A percentile compares a stretch with the other conserved stretches of the same genome.
Evolutionary conservation across 192 early-diverging fungal species (phyloP).

Genomic region (Irineochytrium annulatum): DNA sequence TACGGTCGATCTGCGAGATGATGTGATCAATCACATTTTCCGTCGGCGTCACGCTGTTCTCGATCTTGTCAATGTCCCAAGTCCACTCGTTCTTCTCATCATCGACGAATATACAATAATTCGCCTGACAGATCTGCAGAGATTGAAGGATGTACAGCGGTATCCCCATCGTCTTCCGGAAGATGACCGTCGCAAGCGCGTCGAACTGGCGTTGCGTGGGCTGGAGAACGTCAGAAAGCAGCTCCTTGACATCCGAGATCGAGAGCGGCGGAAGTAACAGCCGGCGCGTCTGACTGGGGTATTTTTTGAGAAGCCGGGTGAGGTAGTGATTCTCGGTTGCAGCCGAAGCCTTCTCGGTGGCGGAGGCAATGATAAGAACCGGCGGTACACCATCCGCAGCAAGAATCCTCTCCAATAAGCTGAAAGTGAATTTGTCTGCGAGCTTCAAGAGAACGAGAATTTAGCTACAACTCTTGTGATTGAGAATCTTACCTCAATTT

Average conservation of each 20-base stretch:
- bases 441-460: too few relatives aligned
- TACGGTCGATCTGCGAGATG: constrained; percentile 26
- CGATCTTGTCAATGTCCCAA: constrained; percentile 42
- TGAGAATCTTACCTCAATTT: constrained; percentile 36
- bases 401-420: too few relatives aligned
- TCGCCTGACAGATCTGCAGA: constrained; percentile 30
- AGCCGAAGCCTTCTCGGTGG: too few relatives aligned
- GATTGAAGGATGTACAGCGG: constrained; percentile 39
- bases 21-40: constrained; percentile 40
- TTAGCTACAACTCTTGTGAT: too few relatives aligned
- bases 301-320: too few relatives aligned
- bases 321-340: too few relatives aligned
- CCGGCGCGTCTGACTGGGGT: too few relatives aligned
- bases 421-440: too few relatives aligned
- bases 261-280: constrained; percentile 29
- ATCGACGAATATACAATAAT: constrained; percentile 36
- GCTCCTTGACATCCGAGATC: constrained; percentile 24
- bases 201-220: constrained; percentile 29
- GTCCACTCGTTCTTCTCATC: constrained; percentile 38
- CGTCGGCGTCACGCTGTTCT: constrained; percentile 31
- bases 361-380: too few relatives aligned
- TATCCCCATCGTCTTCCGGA: constrained; percentile 43
- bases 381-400: too few relatives aligned
- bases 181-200: constrained; percentile 33
- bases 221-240: constrained; percentile 31